Base-by-base conservation (phyloP, 2,329 filamentous ascomycete genomes). In the Huntiella decipiens region DNA sequence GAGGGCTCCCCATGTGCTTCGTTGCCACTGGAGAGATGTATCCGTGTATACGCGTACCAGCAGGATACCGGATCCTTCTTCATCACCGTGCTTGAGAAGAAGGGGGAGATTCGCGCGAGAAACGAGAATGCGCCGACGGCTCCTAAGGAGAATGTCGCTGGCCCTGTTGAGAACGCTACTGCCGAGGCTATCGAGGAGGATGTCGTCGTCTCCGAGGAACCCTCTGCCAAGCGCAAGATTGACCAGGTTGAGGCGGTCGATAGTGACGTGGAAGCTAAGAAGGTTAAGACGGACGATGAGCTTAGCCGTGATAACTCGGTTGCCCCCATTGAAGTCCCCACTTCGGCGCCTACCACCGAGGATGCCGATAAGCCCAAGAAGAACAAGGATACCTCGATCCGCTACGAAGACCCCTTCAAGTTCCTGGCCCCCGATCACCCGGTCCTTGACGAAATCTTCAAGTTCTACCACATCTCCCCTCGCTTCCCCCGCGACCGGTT, bases 41-140 rank as follows among this genome's bases (percentile, higher is more conserved):
- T 96, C 71, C 75, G 91, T 51, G 78, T 98, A 5, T 98, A 96
- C 60, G 83, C 87, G 32, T 91, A 98, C 61, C 72, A 86, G 57
- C 91, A 98, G 62, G 86, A 98, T 56, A 98, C 91, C 3, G 91
- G 91, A 47, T 88, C 82, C 16, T 98, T 98, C 70, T 98, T 98
- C 66, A 95, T 98, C 58, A 81, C 86, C 0, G 87, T 95, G 0
- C 65, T 98, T 13, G 82, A 95, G 66, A 98, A 98, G 70, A 79
- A 79, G 59, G 73, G 75, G 19, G 91, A 95, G 53, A 86, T 93
- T 59, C 81, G 73, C 58, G 80, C 78, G 6, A 82, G 73, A 60
- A 77, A 78, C 16, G 82, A 91, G 60, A 70, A 72, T 4, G n/a
- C 40, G 7, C 22, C 22, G 22, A 28, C 22, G 2, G 66, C 70